These are phyloP conservation scores for Phylloporus sp. DNA, from an alignment of 768 basidiomycete species.

Conservation along the genomic window DNA sequence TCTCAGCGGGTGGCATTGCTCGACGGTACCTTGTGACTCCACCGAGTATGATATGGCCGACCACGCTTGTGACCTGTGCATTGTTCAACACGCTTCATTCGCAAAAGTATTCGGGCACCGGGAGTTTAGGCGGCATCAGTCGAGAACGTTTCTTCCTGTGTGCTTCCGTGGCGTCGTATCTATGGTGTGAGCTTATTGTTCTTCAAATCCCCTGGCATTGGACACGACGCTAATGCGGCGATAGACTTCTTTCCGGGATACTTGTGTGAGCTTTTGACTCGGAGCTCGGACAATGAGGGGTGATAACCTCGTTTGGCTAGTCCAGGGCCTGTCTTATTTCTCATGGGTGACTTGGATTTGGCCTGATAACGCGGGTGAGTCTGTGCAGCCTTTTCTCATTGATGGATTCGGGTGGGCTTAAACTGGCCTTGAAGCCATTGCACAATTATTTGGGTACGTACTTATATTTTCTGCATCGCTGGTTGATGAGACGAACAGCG, in stretches of 20 bases:
- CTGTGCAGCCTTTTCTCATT: slow-evolving; percentile 3
- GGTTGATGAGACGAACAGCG: slow-evolving; percentile 1
- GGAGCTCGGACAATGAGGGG: background rate
- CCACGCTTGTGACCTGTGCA: slow-evolving; percentile 70
- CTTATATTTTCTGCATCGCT: background rate
- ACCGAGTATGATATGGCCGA: slow-evolving; percentile 66
- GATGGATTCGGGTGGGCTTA: slow-evolving; percentile 19
- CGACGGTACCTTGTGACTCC: slow-evolving; percentile 72
- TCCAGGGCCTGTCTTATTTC: slow-evolving; percentile 51
- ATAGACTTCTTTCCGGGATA: slow-evolving; percentile 46
- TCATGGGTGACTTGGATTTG: slow-evolving; percentile 58
- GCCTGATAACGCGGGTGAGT: slow-evolving; percentile 45
- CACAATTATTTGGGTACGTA: slow-evolving; percentile 46
- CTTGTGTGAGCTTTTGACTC: slow-evolving; percentile 30
- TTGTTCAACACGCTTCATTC: slow-evolving; percentile 77
- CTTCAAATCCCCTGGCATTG: background rate
- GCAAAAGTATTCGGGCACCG: slow-evolving; percentile 60
- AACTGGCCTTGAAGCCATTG: slow-evolving; percentile 32
- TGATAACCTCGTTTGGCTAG: slow-evolving; percentile 26
- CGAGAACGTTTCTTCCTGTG: slow-evolving; percentile 77
- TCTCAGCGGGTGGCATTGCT: slow-evolving; percentile 74
- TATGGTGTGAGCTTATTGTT: slow-evolving; percentile 49
- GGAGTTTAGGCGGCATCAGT: slow-evolving; percentile 58
- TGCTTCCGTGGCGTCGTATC: slow-evolving; percentile 51
- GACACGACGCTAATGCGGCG: slow-evolving; percentile 8